Conservation (phyloP, 495 filamentous ascomycete genomes). For the Margaritispora aquatica region DNA sequence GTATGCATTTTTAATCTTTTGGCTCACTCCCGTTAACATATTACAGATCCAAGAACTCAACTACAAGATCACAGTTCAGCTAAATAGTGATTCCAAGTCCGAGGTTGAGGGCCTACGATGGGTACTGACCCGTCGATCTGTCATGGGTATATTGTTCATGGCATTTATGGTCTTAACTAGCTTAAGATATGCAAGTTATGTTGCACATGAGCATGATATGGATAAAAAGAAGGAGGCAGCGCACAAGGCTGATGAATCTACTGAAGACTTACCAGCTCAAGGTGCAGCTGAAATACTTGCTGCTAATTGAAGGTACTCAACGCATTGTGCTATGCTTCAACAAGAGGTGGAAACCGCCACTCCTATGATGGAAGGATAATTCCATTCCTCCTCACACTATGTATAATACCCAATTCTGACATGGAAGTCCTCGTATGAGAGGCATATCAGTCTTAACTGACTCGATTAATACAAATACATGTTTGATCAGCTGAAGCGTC, state of each 20-base stretch:
- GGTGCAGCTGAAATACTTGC: conserved; percentile 22
- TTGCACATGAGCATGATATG: conserved; percentile 30
- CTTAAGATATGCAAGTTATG: conserved; percentile 32
- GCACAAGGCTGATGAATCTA: conserved; percentile 8
- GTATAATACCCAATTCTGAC: neutral
- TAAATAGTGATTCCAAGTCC: conserved; percentile 81
- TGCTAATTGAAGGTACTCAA: conserved; percentile 8
- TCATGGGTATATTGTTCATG: conserved; percentile 67
- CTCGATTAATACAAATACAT: neutral
- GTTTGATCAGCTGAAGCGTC: neutral
- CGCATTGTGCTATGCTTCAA: neutral
- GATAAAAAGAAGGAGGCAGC: conserved; percentile 25
- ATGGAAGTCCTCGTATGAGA: neutral
- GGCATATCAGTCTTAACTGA: neutral
- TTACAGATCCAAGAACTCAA: conserved; percentile 80
- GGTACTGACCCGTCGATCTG: conserved; percentile 82
- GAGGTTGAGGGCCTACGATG: conserved; percentile 88
- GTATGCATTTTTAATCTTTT: conserved; percentile 32
- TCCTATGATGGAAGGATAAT: too few relatives aligned
- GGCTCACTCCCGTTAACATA: neutral
- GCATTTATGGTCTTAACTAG: conserved; percentile 44
- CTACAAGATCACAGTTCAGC: conserved; percentile 82
- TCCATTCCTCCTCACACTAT: neutral
- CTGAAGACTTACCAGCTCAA: conserved; percentile 15
- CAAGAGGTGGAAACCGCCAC: too few relatives aligned